Conservation (phyloP, 768 basidiomycete genomes). For the Stropharia rugosoannulata region DNA sequence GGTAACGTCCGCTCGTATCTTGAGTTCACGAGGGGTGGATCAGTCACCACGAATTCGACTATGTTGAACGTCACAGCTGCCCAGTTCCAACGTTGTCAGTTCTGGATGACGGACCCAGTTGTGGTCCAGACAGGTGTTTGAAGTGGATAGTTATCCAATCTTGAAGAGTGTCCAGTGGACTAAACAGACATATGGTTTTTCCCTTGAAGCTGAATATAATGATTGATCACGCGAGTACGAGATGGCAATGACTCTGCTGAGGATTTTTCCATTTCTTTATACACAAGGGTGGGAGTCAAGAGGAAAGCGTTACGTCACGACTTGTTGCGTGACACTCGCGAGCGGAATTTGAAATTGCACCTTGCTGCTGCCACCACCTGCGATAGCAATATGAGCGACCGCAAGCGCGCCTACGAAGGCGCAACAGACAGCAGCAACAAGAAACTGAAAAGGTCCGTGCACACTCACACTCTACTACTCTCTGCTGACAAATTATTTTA, state of each 20-base stretch:
- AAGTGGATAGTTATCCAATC: not conserved
- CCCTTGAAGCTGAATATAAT: no score
- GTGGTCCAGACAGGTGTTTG: constrained; percentile 30
- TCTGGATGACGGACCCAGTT: constrained; percentile 40
- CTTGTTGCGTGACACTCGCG: not conserved
- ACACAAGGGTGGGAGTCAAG: not conserved
- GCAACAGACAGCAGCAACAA: constrained; percentile 42
- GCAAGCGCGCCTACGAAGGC: constrained; percentile 60
- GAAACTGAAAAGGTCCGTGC: constrained; percentile 66
- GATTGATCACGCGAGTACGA: no score
- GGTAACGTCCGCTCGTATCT: constrained; percentile 15
- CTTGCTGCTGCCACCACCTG: not conserved
- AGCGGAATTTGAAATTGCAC: not conserved
- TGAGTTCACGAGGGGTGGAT: constrained; percentile 24
- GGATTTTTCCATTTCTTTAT: no score
- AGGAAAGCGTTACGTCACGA: not conserved
- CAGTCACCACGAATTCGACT: constrained; percentile 21
- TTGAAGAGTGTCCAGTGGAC: no score
- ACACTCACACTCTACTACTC: constrained; percentile 2
- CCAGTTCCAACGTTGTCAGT: constrained; percentile 34
- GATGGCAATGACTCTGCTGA: no score
- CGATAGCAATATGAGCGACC: constrained; percentile 56
- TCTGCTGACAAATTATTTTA: constrained; percentile 9
- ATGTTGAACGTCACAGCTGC: constrained; percentile 28
- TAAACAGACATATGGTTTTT: no score